Conservation (phyloP, 2,329 filamentous ascomycete genomes). For the Sporothrix luriei region DNA sequence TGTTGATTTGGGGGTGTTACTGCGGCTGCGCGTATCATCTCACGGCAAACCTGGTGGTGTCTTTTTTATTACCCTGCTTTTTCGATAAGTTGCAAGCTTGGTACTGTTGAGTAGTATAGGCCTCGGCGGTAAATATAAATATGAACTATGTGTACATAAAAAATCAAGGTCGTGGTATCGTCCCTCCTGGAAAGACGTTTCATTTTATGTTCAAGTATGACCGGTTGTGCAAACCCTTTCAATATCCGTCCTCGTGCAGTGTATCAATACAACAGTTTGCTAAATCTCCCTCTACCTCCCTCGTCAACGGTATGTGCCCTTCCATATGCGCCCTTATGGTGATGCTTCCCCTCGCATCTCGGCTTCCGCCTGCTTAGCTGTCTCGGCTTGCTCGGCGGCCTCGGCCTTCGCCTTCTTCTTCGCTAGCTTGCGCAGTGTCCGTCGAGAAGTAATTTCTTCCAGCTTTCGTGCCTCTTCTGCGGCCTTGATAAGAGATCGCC, state of each 20-base stretch:
- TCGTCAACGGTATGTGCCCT: neutral
- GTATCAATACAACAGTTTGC: constrained; percentile 18
- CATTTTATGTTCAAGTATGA: neutral
- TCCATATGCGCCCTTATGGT: neutral
- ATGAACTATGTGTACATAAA: constrained; percentile 26
- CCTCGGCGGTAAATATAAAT: constrained; percentile 10
- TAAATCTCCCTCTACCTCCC: neutral
- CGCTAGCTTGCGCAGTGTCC: constrained; percentile 28
- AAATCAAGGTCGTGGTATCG: constrained; percentile 28
- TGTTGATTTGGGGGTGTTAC: neutral
- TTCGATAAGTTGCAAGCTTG: neutral
- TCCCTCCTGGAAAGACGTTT: constrained; percentile 18
- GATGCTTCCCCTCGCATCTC: constrained; percentile 22
- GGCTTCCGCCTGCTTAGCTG: constrained; percentile 25
- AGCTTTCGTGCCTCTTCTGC: constrained; percentile 33
- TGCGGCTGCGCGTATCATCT: neutral
- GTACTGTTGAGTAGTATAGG: constrained; percentile 14
- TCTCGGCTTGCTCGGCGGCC: constrained; percentile 19
- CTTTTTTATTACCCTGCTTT: neutral
- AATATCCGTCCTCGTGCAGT: constrained; percentile 13
- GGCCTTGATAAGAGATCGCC: constrained; percentile 47
- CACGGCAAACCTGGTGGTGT: neutral
- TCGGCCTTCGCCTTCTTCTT: constrained; percentile 23
- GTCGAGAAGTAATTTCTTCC: constrained; percentile 26
- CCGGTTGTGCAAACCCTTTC: neutral